Evolutionary conservation across 163 green algal genomes (phyloP).

Genomic region (Scenedesmus sp.): DNA sequence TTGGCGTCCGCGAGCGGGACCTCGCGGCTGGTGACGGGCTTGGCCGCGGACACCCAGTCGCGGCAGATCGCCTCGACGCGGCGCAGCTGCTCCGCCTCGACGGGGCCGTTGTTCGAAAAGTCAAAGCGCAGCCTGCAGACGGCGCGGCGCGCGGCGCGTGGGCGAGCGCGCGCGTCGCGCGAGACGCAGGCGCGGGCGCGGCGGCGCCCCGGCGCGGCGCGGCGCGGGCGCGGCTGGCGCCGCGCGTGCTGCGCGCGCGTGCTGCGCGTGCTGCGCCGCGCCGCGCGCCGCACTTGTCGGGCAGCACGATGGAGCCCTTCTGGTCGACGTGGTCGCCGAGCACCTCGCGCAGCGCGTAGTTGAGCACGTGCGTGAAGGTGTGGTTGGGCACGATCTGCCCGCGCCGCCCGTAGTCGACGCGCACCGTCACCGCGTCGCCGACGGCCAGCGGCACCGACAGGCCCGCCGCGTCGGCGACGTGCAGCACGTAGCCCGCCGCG

Average conservation of each 20-base stretch:
- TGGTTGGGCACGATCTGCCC: slow-evolving; percentile 93
- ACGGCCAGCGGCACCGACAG: slow-evolving; percentile 59
- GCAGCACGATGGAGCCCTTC: slow-evolving; percentile 95
- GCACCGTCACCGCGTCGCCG: slow-evolving; percentile 71
- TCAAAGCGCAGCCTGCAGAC: slow-evolving; percentile 96
- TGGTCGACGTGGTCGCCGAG: slow-evolving; percentile 96
- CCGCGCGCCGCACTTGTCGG: slow-evolving; percentile 67
- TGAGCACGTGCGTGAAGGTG: slow-evolving; percentile 98
- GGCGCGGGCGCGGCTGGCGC: no score
- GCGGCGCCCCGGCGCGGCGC: no score
- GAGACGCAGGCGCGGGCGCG: no score
- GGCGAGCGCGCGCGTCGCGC: no score
- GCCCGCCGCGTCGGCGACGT: slow-evolving; percentile 67
- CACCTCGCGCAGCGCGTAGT: slow-evolving; percentile 86
- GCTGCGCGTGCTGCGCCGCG: no score
- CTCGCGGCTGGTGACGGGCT: slow-evolving; percentile 84
- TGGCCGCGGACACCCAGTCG: slow-evolving; percentile 50
- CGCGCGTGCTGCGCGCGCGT: no score
- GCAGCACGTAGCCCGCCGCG: slow-evolving; percentile 96
- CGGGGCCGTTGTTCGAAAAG: slow-evolving; percentile 90
- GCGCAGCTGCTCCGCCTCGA: slow-evolving; percentile 69
- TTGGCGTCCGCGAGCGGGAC: slow-evolving; percentile 85
- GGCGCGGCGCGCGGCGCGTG: no score
- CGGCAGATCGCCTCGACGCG: slow-evolving; percentile 88
- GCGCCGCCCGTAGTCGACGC: slow-evolving; percentile 87